These are phyloP conservation scores for Hibiscus mutabilis DNA, from an alignment of 345 rosid genomes.

Conservation along the genomic window DNA sequence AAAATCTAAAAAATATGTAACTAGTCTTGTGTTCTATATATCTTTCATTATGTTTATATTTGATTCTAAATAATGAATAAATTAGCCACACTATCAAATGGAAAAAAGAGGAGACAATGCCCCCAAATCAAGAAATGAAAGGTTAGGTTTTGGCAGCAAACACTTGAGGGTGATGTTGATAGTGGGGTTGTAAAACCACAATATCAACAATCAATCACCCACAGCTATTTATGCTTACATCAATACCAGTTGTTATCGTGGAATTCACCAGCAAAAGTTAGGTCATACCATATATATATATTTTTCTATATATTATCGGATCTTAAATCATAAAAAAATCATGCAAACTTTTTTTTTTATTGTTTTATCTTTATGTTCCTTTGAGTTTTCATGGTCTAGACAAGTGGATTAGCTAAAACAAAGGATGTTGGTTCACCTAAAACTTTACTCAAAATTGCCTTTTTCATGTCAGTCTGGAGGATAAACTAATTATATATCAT, in stretches of 20 bases:
- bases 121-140: background rate
- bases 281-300: background rate
- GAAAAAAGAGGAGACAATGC: background rate
- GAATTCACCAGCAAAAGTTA: conserved; percentile 37
- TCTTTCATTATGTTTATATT: background rate
- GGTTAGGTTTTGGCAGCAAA: conserved; percentile 3
- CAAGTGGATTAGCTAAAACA: background rate
- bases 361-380: background rate
- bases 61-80: background rate
- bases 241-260: conserved; percentile 18
- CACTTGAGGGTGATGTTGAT: conserved; percentile 9
- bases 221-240: background rate
- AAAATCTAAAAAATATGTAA: too few species aligned
- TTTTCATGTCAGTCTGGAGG: background rate
- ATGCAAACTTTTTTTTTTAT: too few species aligned
- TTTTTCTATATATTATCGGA: too few species aligned
- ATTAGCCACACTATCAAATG: background rate
- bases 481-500: background rate
- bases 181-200: conserved; percentile 15
- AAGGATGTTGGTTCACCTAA: background rate
- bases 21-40: background rate
- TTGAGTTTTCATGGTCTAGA: background rate
- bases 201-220: background rate
- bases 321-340: too few species aligned
- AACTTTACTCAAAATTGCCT: background rate